Base-by-base conservation (phyloP, 805 yeast genomes). In the Candida sphagnicola region DNA sequence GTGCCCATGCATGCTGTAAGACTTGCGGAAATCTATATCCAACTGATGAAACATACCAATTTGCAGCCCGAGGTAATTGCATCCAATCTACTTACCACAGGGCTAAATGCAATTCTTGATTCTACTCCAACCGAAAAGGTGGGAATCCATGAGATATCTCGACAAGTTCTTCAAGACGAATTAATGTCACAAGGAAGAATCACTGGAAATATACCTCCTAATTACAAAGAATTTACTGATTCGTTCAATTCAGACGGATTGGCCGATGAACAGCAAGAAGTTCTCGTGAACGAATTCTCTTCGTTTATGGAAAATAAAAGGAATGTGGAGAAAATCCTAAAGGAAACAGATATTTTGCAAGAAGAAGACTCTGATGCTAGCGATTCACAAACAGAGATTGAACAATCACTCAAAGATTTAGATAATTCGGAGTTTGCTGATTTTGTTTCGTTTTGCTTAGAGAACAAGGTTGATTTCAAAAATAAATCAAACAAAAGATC, bases 401-500 rank as follows among this genome's bases (percentile, higher is more conserved):
- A 37, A 4, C n/a, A 18, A 13, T 4, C 11, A 18, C 23, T 31
- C 12, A n/a, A 47, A 17, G 23, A 38, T 8, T 53, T 50, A 8
- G 40, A 47, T 13, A 43, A 29, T 3, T 48, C 43, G 11, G 40
- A 46, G 6, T 42, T 38, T 31, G 33, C 39, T 17, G 45, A 42
- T 23, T 42, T 42, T 32, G 18, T 42, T 5, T 35, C 39, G 8
- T 42, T 29, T 24, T 42, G 41, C 21, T 41, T 35, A 8, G 38
- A 41, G 15, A 61, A 58, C 28, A 52, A 68, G 29, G 40, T 51
- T n/a, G 31, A 49, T 10, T 6, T 5, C 11, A 31, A n/a, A 12
- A 33, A 31, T 12, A 8, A 21, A 8, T 8, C 29, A 12, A 10
- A 6, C 29, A 26, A 26, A 26, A 8, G 29, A 8, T 13, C 29